Evolutionary conservation across 1,139 yeast genomes (phyloP), one percentile per base, ranked within the genome.

Genomic region (Diutina siamensis): DNA sequence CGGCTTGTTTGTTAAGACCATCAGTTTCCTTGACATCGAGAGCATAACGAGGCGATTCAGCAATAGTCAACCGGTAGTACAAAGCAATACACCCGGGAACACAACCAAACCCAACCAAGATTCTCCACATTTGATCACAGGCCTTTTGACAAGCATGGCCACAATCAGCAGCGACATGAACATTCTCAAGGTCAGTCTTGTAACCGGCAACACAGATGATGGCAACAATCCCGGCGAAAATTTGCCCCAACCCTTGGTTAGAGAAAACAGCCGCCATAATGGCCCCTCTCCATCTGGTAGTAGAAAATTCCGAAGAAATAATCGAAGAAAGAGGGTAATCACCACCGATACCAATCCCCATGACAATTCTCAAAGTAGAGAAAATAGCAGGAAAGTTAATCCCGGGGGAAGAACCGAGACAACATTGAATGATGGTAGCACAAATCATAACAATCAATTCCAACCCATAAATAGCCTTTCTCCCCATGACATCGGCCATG

Each of bases 271-370:
- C 94, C 58, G 85, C 86, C 95, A 85, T 85, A 56, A 85, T 84
- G 52, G 95, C 94, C 72, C 95, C 95, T 80, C 95, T 83, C 94
- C 94, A 85, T 64, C 83, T 85, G 55, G 94, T 85, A 49, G 94
- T 83, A 34, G 95, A 76, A 58, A 85, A 85, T 68, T 85, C 95
- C 46, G 95, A 81, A 10, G 94, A 82, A 55, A 85, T 85, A 63
- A 85, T 83, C 40, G 97, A 92, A 40, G 97, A 88, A 66, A 92
- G 78, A 57, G 98, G 98, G 68, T 92, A 92, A 69, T 92, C 98
- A 75, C 97, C 98, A 71, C 98, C 98, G 58, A 92, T 94, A 80
- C 98, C 98, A 57, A 92, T 80, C 71, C 95, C 95, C 86, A 81
- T 81, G 51, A 84, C 59, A 53, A 85, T 79, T 76, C 95, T 81